Evolutionary conservation across 2,329 filamentous ascomycete species (phyloP).

Genomic region (Microascus cirrosus): DNA sequence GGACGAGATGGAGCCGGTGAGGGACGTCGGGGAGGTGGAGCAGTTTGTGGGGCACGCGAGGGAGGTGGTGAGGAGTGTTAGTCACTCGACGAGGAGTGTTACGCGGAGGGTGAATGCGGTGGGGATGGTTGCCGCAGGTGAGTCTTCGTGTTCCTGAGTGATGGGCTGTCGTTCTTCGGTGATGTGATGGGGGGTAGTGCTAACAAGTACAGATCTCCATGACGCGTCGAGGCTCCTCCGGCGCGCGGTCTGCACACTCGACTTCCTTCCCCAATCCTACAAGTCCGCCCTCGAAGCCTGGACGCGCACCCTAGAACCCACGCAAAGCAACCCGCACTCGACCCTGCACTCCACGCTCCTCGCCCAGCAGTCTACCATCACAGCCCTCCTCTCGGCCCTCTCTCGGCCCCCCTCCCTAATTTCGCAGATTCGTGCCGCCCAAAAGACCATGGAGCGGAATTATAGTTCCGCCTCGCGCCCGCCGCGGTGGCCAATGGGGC

Average conservation of each 20-base stretch:
- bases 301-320: conserved; percentile 51
- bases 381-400: conserved; percentile 69
- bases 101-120: conserved; percentile 69
- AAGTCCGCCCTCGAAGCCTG: conserved; percentile 63
- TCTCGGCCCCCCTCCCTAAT: conserved; percentile 72
- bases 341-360: conserved; percentile 66
- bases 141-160: background rate
- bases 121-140: conserved; percentile 14
- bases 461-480: conserved; percentile 63
- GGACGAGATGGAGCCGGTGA: conserved; percentile 79
- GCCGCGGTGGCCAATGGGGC: conserved; percentile 66
- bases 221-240: conserved; percentile 50
- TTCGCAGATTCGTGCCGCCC: conserved; percentile 59
- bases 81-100: conserved; percentile 71
- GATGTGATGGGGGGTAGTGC: background rate
- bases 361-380: conserved; percentile 73
- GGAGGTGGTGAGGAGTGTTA: conserved; percentile 78
- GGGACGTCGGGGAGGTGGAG: conserved; percentile 79
- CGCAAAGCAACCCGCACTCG: conserved; percentile 61
- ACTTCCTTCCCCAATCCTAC: conserved; percentile 59
- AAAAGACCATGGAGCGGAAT: conserved; percentile 67
- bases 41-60: conserved; percentile 85
- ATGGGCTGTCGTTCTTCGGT: background rate
- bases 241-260: conserved; percentile 39
- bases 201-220: conserved; percentile 48